phyloP scores from a whole-genome alignment of 2,329 filamentous ascomycete species.

The Trichoderma afroharzianum region DNA sequence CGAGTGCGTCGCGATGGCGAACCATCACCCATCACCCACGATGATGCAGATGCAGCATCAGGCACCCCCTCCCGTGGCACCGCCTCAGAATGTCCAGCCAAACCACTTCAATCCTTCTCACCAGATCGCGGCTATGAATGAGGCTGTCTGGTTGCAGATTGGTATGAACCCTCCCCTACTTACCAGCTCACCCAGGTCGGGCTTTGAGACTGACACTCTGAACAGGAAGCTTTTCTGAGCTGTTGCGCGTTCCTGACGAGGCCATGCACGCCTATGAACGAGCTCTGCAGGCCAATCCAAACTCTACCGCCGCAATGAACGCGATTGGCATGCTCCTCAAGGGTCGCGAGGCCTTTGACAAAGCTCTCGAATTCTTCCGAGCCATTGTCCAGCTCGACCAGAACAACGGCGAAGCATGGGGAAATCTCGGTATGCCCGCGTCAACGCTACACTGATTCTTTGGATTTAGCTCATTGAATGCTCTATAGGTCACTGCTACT shows the following conservation, averaged over 20 bases:
- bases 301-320: conserved; percentile 88
- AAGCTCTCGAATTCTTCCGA: conserved; percentile 89
- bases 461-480: conserved; percentile 20
- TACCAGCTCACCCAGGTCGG: background rate
- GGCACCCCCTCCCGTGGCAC: conserved; percentile 58
- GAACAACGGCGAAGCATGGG: conserved; percentile 93
- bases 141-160: conserved; percentile 87
- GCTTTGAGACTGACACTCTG: conserved; percentile 11
- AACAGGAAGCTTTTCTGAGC: conserved; percentile 77
- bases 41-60: conserved; percentile 62
- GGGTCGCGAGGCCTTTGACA: conserved; percentile 88
- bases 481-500: conserved; percentile 79
- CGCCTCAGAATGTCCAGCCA: conserved; percentile 54
- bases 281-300: conserved; percentile 80
- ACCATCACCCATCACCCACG: conserved; percentile 77
- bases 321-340: conserved; percentile 89
- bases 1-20: conserved; percentile 55
- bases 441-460: conserved; percentile 17
- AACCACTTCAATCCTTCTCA: conserved; percentile 64
- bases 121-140: conserved; percentile 75
- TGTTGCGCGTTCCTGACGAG: conserved; percentile 83
- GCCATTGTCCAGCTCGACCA: conserved; percentile 86
- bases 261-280: conserved; percentile 89
- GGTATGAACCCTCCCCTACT: conserved; percentile 56
- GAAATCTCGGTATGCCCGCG: conserved; percentile 71